Evolutionary conservation across 2,329 filamentous ascomycete species (phyloP).

Genomic region (Juglanconis juglandina): DNA sequence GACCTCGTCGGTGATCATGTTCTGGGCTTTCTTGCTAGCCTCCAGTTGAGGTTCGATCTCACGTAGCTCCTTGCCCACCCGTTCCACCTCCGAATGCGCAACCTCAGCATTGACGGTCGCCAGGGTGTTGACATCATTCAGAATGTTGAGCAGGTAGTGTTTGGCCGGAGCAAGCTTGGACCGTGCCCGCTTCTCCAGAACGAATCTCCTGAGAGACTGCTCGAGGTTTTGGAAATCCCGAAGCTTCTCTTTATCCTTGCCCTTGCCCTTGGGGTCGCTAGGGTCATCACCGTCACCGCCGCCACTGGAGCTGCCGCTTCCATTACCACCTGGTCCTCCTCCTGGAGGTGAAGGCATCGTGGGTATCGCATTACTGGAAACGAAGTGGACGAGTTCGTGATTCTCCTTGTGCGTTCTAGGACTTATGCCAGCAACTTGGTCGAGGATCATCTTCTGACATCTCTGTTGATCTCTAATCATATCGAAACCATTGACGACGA

Average conservation of each 20-base stretch:
- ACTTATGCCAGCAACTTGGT: conserved; percentile 84
- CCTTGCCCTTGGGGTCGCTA: conserved; percentile 68
- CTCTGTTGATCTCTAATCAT: conserved; percentile 87
- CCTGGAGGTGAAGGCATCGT: conserved; percentile 58
- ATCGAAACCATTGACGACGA: conserved; percentile 97
- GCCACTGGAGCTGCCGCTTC: conserved; percentile 50
- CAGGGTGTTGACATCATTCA: conserved; percentile 80
- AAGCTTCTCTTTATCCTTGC: conserved; percentile 83
- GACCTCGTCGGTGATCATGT: conserved; percentile 76
- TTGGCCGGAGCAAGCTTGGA: conserved; percentile 95
- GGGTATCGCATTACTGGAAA: conserved; percentile 93
- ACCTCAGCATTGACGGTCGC: conserved; percentile 86
- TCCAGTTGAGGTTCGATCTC: conserved; percentile 84
- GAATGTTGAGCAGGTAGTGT: conserved; percentile 90
- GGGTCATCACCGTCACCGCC: conserved; percentile 56
- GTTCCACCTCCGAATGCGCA: conserved; percentile 77
- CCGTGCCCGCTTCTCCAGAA: conserved; percentile 89
- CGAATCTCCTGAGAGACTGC: conserved; percentile 83
- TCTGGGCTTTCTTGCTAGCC: conserved; percentile 73
- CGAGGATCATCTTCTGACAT: conserved; percentile 88
- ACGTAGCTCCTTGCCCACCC: conserved; percentile 74
- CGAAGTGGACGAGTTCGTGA: conserved; percentile 90
- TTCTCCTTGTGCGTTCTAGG: conserved; percentile 91
- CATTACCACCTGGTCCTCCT: conserved; percentile 51
- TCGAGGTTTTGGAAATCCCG: conserved; percentile 89